Evolutionary conservation across 169 alveolate genomes (phyloP).

Genomic region (Plasmodium sp.): DNA sequence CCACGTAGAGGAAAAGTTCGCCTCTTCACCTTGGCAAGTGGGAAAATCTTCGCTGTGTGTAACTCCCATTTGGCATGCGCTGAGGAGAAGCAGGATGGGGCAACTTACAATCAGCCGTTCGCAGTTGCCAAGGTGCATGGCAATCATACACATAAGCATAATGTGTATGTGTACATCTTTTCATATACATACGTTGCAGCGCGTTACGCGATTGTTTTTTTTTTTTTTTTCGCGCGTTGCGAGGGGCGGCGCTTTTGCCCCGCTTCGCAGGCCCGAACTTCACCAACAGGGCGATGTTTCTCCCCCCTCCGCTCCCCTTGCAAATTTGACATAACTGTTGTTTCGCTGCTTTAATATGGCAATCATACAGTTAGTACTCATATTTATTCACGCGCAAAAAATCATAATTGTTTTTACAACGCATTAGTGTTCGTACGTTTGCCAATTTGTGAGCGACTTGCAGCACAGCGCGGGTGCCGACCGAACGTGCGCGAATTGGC

Average conservation of each 20-base stretch:
- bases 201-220: neutral
- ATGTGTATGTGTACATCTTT: no score
- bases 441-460: neutral
- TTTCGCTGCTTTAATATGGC: neutral
- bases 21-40: neutral
- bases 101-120: neutral
- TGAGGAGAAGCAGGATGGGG: neutral
- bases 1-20: neutral
- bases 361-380: neutral
- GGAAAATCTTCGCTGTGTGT: neutral
- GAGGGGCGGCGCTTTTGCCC: neutral
- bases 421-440: neutral
- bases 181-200: neutral
- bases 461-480: neutral
- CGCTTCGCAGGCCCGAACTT: neutral
- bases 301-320: neutral
- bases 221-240: neutral
- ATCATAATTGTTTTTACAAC: neutral
- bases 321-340: no score
- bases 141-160: neutral
- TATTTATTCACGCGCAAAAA: no score
- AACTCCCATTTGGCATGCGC: neutral
- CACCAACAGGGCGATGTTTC: neutral
- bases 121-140: neutral
- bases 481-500: neutral